A percentile compares a stretch with the other conserved stretches of the same genome.
phyloP scores from a whole-genome alignment of 1,284 basidiomycete genomes.

The Apiotrichum brassicae region DNA sequence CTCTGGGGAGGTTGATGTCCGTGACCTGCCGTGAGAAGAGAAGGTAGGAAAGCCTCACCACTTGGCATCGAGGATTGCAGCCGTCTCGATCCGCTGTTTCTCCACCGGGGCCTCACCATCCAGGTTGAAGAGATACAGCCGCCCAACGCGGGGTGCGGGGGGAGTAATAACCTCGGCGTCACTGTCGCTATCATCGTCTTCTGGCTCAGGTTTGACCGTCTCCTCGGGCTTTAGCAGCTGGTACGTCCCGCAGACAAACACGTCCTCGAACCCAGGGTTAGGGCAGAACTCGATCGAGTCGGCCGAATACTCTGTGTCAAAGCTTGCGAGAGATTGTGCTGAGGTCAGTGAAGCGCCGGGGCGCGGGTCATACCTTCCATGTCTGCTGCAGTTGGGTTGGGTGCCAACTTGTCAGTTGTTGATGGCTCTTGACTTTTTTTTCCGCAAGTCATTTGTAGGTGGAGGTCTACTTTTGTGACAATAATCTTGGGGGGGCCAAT shows the following conservation, averaged over 20 bases:
- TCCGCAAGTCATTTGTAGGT: too few species aligned
- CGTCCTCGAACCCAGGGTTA: slow-evolving; percentile 52
- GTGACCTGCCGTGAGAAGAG: background rate
- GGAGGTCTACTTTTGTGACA: too few species aligned
- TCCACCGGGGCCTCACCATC: slow-evolving; percentile 40
- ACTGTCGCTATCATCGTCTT: background rate
- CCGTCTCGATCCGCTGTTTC: slow-evolving; percentile 63
- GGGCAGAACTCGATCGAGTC: slow-evolving; percentile 88
- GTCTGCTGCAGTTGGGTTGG: too few species aligned
- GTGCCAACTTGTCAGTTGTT: too few species aligned
- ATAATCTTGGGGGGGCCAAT: too few species aligned
- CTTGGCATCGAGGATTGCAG: slow-evolving; percentile 87
- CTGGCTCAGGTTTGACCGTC: background rate
- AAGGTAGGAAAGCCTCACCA: slow-evolving; percentile 55
- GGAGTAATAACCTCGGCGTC: background rate
- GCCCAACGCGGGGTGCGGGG: slow-evolving; percentile 53
- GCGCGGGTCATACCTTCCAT: background rate
- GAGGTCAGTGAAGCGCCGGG: background rate
- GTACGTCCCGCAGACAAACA: slow-evolving; percentile 87
- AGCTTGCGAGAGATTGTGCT: slow-evolving; percentile 32
- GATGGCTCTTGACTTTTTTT: too few species aligned
- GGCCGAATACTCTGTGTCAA: slow-evolving; percentile 76
- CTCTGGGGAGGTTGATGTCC: background rate
- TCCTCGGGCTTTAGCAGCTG: slow-evolving; percentile 53
- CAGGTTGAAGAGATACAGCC: slow-evolving; percentile 21